Percentiles rank a stretch among this genome's conserved stretches.
These are phyloP conservation scores for Cystobasidiopsis lactophilus DNA, from an alignment of 768 basidiomycete species.

Conservation along the genomic window DNA sequence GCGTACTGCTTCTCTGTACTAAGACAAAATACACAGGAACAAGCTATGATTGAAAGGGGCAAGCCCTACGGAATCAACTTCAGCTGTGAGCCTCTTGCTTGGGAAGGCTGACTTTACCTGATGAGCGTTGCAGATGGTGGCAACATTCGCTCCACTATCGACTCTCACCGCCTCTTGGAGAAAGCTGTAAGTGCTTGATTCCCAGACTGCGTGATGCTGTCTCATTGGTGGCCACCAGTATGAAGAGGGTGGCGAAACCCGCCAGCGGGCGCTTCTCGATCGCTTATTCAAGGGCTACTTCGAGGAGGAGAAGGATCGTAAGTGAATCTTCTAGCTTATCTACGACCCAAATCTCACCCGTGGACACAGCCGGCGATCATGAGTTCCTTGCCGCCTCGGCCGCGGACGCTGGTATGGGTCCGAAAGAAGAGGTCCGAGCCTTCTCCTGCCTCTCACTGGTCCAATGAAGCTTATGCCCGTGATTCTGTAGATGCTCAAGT, in stretches of 20 bases:
- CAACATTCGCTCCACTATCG: conserved; percentile 40
- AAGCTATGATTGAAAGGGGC: conserved; percentile 12
- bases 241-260: conserved; percentile 36
- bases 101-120: too few relatives aligned
- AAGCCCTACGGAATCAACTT: conserved; percentile 12
- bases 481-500: conserved; percentile 46
- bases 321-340: neutral
- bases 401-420: neutral
- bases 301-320: conserved; percentile 7
- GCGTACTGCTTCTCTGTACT: too few relatives aligned
- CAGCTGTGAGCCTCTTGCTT: too few relatives aligned
- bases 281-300: conserved; percentile 30
- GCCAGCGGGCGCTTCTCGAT: conserved; percentile 38
- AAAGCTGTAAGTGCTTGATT: too few relatives aligned
- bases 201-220: too few relatives aligned
- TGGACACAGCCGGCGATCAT: conserved; percentile 3
- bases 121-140: too few relatives aligned
- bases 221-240: too few relatives aligned
- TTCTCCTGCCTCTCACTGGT: too few relatives aligned
- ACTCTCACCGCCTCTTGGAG: conserved; percentile 47
- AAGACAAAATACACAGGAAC: too few relatives aligned
- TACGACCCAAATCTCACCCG: conserved; percentile 1
- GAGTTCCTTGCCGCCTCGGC: neutral
- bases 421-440: too few relatives aligned
- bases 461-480: too few relatives aligned